Base-by-base conservation (phyloP, 495 filamentous ascomycete genomes). In the Neurospora sp. region DNA sequence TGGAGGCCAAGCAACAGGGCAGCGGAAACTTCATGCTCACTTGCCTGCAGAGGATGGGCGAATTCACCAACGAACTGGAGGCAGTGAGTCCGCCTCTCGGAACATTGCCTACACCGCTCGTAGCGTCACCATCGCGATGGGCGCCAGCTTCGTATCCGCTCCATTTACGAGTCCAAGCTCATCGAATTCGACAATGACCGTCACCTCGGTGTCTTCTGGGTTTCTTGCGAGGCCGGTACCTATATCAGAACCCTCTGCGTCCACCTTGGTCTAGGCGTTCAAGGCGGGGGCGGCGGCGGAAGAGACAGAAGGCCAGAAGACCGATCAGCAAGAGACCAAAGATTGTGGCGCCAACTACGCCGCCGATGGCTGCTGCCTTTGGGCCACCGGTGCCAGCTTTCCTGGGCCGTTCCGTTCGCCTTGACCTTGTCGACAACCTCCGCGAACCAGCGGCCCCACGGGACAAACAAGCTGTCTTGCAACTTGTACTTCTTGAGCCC, bases 151-250 rank as follows among this genome's bases (percentile, higher is more conserved):
- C 42, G 18, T 45, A 45, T 45, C 42, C 42, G 18, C 18, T n/a
- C 42, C 14, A 97, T 98, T 78, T 90, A 98, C 82, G 92, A 98
- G 84, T 94, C 90, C 86, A 94, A 94, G 83, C 85, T 97, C 47
- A 91, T 94, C 76, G 94, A 99, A 83, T 98, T 97, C 79, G 94
- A 98, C 83, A 97, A 98, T 81, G 94, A 98, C 72, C 89, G 96
- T 73, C 93, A 98, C 80, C 87, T 99, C n/a, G 96, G 91, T 81
- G 94, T 98, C 44, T 99, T 99, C 88, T 98, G 95, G 96, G 96
- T 98, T 73, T 95, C 92, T 82, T 98, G 96, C 81, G 96, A 98
- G 83, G 96, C 96, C 73, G 96, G 96, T 78, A 98, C 96, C 39
- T 99, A 44, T 5, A 44, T 44, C 16, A 16, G 41, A 6, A 44